Conservation (phyloP, 495 filamentous ascomycete genomes). For the Xylaria venustula region DNA sequence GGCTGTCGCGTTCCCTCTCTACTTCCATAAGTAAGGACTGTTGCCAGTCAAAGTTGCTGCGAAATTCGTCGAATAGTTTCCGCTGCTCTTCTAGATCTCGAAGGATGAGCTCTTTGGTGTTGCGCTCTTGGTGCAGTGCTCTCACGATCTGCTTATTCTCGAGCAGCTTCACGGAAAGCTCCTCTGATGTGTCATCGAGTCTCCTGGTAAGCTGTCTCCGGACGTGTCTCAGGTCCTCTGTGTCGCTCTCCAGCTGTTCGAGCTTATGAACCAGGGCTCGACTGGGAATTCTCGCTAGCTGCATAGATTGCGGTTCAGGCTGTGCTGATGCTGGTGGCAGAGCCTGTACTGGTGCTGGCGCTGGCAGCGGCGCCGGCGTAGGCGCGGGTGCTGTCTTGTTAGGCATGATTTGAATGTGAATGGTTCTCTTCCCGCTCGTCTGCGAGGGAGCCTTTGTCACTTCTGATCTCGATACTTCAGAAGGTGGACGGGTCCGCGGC, state of each 20-base stretch:
- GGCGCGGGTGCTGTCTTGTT: slow-evolving; percentile 14
- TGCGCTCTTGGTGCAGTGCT: slow-evolving; percentile 24
- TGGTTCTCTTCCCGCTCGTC: slow-evolving; percentile 28
- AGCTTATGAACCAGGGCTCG: slow-evolving; percentile 36
- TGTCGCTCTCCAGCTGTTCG: slow-evolving; percentile 42
- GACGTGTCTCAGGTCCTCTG: slow-evolving; percentile 33
- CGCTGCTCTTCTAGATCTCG: slow-evolving; percentile 41
- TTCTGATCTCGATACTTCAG: slow-evolving; percentile 25
- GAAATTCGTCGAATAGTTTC: slow-evolving; percentile 42
- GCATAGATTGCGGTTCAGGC: slow-evolving; percentile 20
- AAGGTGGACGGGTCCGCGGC: slow-evolving; percentile 26
- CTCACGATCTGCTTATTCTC: slow-evolving; percentile 30
- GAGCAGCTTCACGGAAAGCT: slow-evolving; percentile 19
- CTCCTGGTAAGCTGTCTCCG: slow-evolving; percentile 32
- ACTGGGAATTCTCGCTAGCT: slow-evolving; percentile 20
- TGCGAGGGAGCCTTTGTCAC: slow-evolving; percentile 20
- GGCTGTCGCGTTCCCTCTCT: slow-evolving; percentile 40
- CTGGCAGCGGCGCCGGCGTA: neutral
- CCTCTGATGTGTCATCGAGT: slow-evolving; percentile 31
- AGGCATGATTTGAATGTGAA: slow-evolving; percentile 32
- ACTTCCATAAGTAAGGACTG: slow-evolving; percentile 36
- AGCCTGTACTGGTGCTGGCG: neutral
- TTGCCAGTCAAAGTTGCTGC: slow-evolving; percentile 39
- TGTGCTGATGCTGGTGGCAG: too few species aligned
- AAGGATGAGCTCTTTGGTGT: slow-evolving; percentile 29